Evolutionary conservation across 352 stramenopile species (phyloP), one percentile per base, ranked within the genome.

Genomic region (Blastocystis sp.): DNA sequence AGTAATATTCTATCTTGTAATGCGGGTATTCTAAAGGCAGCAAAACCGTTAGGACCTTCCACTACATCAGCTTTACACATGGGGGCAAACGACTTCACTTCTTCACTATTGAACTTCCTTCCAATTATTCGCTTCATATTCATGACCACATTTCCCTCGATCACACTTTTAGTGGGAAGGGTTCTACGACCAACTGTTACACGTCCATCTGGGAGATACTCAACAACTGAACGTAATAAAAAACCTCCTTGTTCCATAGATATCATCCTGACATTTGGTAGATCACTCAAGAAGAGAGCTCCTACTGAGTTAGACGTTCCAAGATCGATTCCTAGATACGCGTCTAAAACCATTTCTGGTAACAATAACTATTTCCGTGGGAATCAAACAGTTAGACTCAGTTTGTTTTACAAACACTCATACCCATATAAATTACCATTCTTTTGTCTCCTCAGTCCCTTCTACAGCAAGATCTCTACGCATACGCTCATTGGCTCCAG

Each of bases 381-480:
- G 3, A 17, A 33, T 33, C 13, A 13, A 3, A 3, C 27, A 33
- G 56, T 62, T 62, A 5, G 42, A 35, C 6, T 70, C 33, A 33
- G 17, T 70, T 70, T 4, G 22, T 70, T 37, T 19, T 70, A 35
- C 17, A 24, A 79, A 79, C 68, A 79, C 22, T n/a, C 33, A 79
- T 48, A 79, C 68, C 37, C 68, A 79, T 6, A 79, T 58, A 79
- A 79, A 79, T n/a, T 60, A 79, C 68, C 68, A 60, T 3, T 60
- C 51, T 53, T 60, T 17, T 40, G 0, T 22, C 27, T 48, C 30
- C 30, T n/a, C 24, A 27, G 58, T 3, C 69, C n/a, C 53, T 17
- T 24, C 44, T 44, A 44, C 53, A 27, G 40, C 4, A 30, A n/a
- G 15, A 51, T 62, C 70, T 27, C 19, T 17, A 27, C 22, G 40